Evolutionary conservation across 225 moss, liverwort and hornwort genomes (phyloP).

Genomic region (Takakia lepidozioides): DNA sequence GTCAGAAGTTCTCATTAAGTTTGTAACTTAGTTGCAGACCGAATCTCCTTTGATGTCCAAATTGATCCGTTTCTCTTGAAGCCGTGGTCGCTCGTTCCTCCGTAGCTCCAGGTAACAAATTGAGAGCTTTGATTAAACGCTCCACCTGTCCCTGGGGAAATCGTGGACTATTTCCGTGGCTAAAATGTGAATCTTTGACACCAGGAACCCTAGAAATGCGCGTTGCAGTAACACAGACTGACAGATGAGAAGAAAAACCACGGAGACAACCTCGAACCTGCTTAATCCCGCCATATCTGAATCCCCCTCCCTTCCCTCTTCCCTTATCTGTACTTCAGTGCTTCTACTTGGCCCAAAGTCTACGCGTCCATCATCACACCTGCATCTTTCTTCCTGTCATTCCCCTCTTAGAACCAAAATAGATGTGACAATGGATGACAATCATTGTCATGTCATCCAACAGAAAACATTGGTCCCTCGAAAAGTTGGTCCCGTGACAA

Average conservation of each 20-base stretch:
- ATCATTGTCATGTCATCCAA: too few species aligned
- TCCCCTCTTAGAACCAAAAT: too few species aligned
- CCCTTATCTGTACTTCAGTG: too few species aligned
- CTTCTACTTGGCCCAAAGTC: too few species aligned
- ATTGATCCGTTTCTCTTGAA: conserved; percentile 52
- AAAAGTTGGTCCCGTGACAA: too few species aligned
- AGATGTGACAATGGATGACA: too few species aligned
- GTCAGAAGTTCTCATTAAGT: too few species aligned
- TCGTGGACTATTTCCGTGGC: conserved; percentile 34
- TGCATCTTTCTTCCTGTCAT: too few species aligned
- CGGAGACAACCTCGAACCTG: not conserved
- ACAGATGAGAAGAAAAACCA: not conserved
- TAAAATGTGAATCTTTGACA: conserved; percentile 25
- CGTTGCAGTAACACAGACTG: conserved; percentile 1
- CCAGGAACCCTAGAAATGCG: conserved; percentile 16
- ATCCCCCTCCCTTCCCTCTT: too few species aligned
- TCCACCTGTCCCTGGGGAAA: conserved; percentile 82
- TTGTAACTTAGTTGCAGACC: not conserved
- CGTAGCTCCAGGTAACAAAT: conserved; percentile 65
- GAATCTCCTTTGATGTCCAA: conserved; percentile 42
- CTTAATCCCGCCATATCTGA: too few species aligned
- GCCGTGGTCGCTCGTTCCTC: conserved; percentile 33
- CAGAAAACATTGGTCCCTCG: too few species aligned
- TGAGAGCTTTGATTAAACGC: conserved; percentile 69
- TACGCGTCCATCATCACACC: too few species aligned